Percentiles rank a stretch among this genome's conserved stretches.
Evolutionary conservation across 305 asterid genomes (phyloP).

Genomic region (Striga hermonthica): DNA sequence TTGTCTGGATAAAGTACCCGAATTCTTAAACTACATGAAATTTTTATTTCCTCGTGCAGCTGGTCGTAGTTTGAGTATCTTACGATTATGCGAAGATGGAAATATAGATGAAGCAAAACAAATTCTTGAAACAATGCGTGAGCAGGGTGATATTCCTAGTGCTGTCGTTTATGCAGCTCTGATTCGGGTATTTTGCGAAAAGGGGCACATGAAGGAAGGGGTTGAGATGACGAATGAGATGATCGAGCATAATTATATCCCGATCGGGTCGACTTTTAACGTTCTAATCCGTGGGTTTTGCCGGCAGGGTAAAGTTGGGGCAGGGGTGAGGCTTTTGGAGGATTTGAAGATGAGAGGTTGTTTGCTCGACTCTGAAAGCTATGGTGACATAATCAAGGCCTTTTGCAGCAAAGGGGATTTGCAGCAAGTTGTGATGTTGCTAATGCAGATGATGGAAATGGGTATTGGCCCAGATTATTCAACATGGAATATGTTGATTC

Average conservation of each 20-base stretch:
- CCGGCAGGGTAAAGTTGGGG: conserved; percentile 45
- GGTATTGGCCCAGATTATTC: conserved; percentile 47
- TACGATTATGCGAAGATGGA: conserved; percentile 41
- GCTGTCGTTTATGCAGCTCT: conserved; percentile 52
- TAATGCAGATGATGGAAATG: conserved; percentile 58
- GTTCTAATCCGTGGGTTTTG: conserved; percentile 52
- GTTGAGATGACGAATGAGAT: conserved; percentile 59
- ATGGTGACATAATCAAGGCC: conserved; percentile 38
- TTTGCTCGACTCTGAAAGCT: conserved; percentile 41
- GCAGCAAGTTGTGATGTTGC: conserved; percentile 43
- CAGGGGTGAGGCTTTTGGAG: conserved; percentile 59
- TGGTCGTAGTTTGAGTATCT: conserved; percentile 42
- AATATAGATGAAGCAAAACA: conserved; percentile 44
- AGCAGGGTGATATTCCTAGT: conserved; percentile 55
- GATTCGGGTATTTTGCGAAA: conserved; percentile 44
- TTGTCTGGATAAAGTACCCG: conserved; percentile 43
- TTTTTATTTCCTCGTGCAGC: conserved; percentile 59
- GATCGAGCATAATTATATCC: conserved; percentile 49
- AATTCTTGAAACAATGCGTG: conserved; percentile 47
- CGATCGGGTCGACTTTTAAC: conserved; percentile 49
- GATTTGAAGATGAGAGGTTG: conserved; percentile 48
- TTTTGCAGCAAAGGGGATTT: conserved; percentile 43
- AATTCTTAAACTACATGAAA: conserved; percentile 53
- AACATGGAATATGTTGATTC: conserved; percentile 52
- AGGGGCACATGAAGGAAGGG: conserved; percentile 53